Conservation (phyloP, 345 rosid genomes). For the Toxicodendron radicans region DNA sequence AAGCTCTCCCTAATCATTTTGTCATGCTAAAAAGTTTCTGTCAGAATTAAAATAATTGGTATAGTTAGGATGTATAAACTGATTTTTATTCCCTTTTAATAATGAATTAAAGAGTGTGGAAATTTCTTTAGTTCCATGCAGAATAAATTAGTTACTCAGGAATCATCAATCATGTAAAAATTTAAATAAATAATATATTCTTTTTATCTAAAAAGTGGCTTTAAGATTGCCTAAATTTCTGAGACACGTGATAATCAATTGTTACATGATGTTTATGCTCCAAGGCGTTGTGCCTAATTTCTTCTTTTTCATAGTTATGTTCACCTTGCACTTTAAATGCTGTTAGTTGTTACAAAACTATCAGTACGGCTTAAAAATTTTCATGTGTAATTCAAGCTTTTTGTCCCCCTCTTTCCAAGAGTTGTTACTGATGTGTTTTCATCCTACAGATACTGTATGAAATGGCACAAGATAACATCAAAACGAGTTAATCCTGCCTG, state of each 20-base stretch:
- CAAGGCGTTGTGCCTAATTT: neutral
- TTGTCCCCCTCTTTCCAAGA: neutral
- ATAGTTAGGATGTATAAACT: neutral
- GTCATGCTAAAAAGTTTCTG: neutral
- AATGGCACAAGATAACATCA: conserved; percentile 75
- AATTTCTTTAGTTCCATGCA: neutral
- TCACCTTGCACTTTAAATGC: neutral
- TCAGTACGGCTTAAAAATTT: neutral
- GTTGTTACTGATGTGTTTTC: conserved; percentile 19
- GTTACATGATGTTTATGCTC: neutral
- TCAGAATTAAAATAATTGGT: neutral
- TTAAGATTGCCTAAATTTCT: neutral
- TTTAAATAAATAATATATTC: neutral
- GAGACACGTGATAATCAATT: neutral
- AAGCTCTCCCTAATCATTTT: neutral
- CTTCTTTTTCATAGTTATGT: neutral
- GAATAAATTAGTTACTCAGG: neutral
- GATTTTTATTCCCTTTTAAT: neutral
- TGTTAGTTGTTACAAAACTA: neutral
- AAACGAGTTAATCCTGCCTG: conserved; percentile 67
- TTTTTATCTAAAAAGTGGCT: neutral
- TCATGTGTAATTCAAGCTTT: neutral
- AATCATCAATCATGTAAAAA: neutral
- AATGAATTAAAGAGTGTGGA: neutral
- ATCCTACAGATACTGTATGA: conserved; percentile 72